These are phyloP conservation scores for Corynascus novoguineensis DNA, from an alignment of 495 filamentous ascomycete species.

Conservation along the genomic window DNA sequence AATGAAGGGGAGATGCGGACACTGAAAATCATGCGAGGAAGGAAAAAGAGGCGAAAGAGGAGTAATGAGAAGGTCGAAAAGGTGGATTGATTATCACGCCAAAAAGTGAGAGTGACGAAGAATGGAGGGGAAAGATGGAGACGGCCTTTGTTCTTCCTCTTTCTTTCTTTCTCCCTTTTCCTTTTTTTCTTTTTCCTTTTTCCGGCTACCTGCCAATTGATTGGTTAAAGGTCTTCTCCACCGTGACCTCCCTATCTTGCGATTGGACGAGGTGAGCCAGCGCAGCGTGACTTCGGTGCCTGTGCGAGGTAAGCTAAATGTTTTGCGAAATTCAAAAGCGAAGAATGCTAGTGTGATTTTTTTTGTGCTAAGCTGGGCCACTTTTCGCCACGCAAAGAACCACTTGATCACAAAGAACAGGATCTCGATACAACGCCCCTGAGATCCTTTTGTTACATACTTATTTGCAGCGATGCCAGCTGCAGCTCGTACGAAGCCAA, in stretches of 20 bases:
- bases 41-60: not conserved
- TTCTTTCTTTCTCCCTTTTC: constrained; percentile 10
- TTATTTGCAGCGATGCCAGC: too few relatives aligned
- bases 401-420: too few relatives aligned
- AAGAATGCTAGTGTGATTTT: not conserved
- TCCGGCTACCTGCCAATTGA: not conserved
- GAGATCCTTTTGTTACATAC: too few relatives aligned
- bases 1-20: not conserved
- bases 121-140: constrained; percentile 13
- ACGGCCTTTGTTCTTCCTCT: constrained; percentile 12
- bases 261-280: not conserved
- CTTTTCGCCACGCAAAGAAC: not conserved
- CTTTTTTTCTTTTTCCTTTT: constrained; percentile 11
- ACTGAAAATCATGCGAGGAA: not conserved
- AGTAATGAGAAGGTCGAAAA: not conserved
- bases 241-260: not conserved
- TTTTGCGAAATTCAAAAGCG: not conserved
- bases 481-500: too few relatives aligned
- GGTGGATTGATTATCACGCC: not conserved
- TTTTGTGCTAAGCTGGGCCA: not conserved
- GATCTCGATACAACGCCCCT: too few relatives aligned
- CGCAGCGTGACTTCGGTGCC: not conserved
- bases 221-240: not conserved
- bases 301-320: not conserved
- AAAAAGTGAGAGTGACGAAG: constrained; percentile 15